phyloP scores from a whole-genome alignment of 768 basidiomycete species.

The Tubosaeta sp. region DNA sequence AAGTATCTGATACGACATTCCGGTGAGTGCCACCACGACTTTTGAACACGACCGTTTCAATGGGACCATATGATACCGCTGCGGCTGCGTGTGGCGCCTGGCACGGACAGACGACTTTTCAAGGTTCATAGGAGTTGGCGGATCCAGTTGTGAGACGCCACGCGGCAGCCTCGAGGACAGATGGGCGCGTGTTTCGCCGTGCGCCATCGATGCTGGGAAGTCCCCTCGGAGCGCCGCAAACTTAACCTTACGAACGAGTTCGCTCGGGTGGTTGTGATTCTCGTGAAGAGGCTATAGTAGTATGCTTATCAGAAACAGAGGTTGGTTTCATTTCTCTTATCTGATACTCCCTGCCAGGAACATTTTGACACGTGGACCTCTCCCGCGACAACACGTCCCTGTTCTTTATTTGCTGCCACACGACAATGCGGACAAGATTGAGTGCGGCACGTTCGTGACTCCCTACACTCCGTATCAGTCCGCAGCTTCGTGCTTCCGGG shows the following conservation, averaged over 20 bases:
- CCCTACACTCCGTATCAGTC: background rate
- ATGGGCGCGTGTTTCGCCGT: background rate
- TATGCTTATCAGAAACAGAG: background rate
- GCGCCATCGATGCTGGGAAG: background rate
- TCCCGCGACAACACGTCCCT: background rate
- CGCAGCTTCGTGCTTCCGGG: background rate
- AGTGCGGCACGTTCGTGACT: conserved; percentile 2
- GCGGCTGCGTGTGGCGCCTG: background rate
- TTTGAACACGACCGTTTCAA: background rate
- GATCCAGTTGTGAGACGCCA: background rate
- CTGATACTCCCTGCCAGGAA: background rate
- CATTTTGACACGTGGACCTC: background rate
- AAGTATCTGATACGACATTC: background rate
- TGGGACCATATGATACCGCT: background rate
- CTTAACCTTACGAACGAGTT: background rate
- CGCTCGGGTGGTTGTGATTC: background rate
- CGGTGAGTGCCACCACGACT: background rate
- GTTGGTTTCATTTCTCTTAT: background rate
- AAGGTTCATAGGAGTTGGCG: background rate
- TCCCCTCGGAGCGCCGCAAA: background rate
- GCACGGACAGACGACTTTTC: background rate
- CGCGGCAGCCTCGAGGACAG: conserved; percentile 18
- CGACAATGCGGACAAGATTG: background rate
- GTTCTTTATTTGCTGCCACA: background rate
- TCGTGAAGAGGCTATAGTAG: background rate